Evolutionary conservation across 2,329 filamentous ascomycete species (phyloP).

Genomic region (Fusarium abutilonis): DNA sequence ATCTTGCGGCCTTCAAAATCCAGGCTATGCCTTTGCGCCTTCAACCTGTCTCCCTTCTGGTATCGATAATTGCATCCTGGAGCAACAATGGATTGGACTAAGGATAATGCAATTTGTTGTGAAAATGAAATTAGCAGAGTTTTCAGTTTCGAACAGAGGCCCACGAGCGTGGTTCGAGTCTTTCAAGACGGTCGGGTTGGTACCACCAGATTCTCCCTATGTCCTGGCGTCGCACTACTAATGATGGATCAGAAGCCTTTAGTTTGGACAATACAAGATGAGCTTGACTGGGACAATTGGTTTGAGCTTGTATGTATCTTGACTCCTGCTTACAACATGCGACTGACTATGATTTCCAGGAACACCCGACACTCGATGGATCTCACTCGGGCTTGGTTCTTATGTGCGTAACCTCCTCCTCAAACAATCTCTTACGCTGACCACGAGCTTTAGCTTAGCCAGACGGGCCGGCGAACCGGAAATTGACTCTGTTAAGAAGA

Average conservation of each 20-base stretch:
- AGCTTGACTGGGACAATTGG: constrained; percentile 4
- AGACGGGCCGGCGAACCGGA: background rate
- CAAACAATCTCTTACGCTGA: background rate
- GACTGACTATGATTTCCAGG: background rate
- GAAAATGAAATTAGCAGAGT: background rate
- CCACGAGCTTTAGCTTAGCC: background rate
- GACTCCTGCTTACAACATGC: rapidly evolving
- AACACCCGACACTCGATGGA: constrained; percentile 6
- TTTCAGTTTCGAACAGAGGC: background rate
- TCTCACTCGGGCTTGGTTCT: constrained; percentile 1
- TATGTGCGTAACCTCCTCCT: background rate
- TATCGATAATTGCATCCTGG: no score
- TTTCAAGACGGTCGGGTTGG: background rate
- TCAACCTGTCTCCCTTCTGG: no score
- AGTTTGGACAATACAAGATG: constrained; percentile 2
- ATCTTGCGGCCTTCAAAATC: no score
- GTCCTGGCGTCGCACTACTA: background rate
- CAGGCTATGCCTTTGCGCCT: no score
- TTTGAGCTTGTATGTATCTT: constrained; percentile 1
- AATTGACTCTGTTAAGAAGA: background rate
- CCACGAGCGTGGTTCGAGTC: background rate
- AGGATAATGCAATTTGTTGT: constrained; percentile 4
- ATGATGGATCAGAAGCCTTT: background rate
- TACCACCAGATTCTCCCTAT: background rate
- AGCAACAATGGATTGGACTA: constrained; percentile 11